Evolutionary conservation across 176 grass and related monocot genomes (phyloP).

Genomic region (Echinochloa phyllopogon): DNA sequence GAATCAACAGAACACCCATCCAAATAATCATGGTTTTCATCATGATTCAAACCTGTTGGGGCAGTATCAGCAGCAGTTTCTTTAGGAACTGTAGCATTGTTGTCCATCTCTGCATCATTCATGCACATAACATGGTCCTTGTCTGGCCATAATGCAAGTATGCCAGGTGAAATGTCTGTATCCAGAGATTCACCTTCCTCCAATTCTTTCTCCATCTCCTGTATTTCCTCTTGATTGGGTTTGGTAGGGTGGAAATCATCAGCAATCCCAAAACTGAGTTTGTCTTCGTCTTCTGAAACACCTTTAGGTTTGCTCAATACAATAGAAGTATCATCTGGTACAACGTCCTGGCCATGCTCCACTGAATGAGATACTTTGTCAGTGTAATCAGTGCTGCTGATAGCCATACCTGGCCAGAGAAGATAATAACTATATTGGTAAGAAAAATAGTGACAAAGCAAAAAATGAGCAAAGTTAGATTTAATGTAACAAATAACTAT

Average conservation of each 20-base stretch:
- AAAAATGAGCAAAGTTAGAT: background rate
- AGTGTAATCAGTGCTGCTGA: slow-evolving; percentile 32
- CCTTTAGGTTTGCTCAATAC: slow-evolving; percentile 35
- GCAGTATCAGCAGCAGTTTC: slow-evolving; percentile 17
- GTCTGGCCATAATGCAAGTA: slow-evolving; percentile 28
- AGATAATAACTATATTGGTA: slow-evolving; percentile 31
- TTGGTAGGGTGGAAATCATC: slow-evolving; percentile 44
- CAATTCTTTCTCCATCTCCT: slow-evolving; percentile 25
- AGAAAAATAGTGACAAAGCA: background rate
- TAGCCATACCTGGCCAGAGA: slow-evolving; percentile 56
- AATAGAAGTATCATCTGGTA: slow-evolving; percentile 43
- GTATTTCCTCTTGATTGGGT: slow-evolving; percentile 34
- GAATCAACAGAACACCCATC: slow-evolving; percentile 43
- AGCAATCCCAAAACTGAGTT: slow-evolving; percentile 29
- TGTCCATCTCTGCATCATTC: slow-evolving; percentile 33
- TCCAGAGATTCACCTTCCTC: slow-evolving; percentile 35
- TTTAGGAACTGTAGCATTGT: slow-evolving; percentile 26
- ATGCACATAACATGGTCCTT: slow-evolving; percentile 39
- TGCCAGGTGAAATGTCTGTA: slow-evolving; percentile 27
- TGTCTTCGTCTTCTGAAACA: slow-evolving; percentile 58
- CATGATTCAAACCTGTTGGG: slow-evolving; percentile 20
- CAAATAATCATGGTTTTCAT: slow-evolving; percentile 29
- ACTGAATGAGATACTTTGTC: slow-evolving; percentile 43
- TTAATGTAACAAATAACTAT: slow-evolving; percentile 21
- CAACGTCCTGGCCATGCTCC: slow-evolving; percentile 41